These are phyloP conservation scores for Sordariomycetes sp. DNA, from an alignment of 2,329 filamentous ascomycete species.

Conservation along the genomic window DNA sequence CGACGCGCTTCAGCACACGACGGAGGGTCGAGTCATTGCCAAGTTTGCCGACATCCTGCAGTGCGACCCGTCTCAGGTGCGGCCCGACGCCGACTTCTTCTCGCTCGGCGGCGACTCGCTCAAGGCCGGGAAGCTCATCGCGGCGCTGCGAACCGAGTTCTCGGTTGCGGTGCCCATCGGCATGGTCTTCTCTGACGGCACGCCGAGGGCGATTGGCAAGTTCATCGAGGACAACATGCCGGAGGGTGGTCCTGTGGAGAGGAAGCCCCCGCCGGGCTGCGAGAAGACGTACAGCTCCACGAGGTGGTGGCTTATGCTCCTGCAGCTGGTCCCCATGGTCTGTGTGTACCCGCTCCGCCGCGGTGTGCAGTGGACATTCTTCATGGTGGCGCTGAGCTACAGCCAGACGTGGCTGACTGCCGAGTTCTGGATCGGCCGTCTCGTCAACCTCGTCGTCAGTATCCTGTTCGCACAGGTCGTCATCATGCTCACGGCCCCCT, in stretches of 20 bases:
- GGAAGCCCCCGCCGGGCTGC: constrained; percentile 16
- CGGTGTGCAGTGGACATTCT: constrained; percentile 37
- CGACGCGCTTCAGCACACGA: constrained; percentile 11
- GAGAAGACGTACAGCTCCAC: constrained; percentile 32
- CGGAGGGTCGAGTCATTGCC: constrained; percentile 22
- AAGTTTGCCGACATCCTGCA: constrained; percentile 31
- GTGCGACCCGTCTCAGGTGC: constrained; percentile 22
- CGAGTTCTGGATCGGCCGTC: constrained; percentile 24
- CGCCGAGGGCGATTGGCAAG: constrained; percentile 23
- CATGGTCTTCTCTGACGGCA: constrained; percentile 34
- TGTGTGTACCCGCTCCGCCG: constrained; percentile 36
- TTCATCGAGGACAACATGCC: constrained; percentile 20
- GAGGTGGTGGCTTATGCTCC: constrained; percentile 29
- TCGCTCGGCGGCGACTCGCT: constrained; percentile 39
- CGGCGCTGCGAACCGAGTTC: constrained; percentile 34
- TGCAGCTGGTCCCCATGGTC: constrained; percentile 35
- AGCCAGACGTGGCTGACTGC: constrained; percentile 25
- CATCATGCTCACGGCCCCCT: constrained; percentile 24
- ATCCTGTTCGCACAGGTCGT: constrained; percentile 26
- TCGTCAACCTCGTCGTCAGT: constrained; percentile 31
- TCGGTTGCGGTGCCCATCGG: constrained; percentile 33
- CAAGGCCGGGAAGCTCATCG: constrained; percentile 35
- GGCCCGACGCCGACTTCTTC: constrained; percentile 32
- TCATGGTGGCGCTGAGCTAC: constrained; percentile 31
- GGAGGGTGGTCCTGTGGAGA: constrained; percentile 1